phyloP scores from a whole-genome alignment of 2,329 filamentous ascomycete genomes.

The Colletotrichum coccodes region DNA sequence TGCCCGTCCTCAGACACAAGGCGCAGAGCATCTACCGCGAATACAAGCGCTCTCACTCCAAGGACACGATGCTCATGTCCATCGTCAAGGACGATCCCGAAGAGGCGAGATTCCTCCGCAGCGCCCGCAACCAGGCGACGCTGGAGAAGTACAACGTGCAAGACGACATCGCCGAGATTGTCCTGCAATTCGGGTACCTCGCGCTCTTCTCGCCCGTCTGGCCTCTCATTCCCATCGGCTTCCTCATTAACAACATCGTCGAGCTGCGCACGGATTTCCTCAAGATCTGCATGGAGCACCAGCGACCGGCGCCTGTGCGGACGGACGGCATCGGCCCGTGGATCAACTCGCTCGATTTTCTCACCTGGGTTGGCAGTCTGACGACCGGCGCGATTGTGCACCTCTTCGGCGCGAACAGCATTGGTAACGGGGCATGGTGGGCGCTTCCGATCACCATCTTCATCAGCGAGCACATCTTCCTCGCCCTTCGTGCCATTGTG shows the following conservation, averaged over 20 bases:
- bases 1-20: constrained; percentile 75
- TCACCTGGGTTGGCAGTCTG: constrained; percentile 79
- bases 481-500: constrained; percentile 63
- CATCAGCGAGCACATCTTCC: constrained; percentile 77
- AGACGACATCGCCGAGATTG: constrained; percentile 78
- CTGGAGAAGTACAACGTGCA: constrained; percentile 78
- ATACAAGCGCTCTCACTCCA: constrained; percentile 45
- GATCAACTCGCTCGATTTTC: constrained; percentile 73
- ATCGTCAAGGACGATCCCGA: constrained; percentile 66
- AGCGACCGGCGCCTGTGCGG: constrained; percentile 74
- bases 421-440: constrained; percentile 67
- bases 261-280: constrained; percentile 81
- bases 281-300: constrained; percentile 80
- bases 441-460: constrained; percentile 77
- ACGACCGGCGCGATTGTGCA: constrained; percentile 79
- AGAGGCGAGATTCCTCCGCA: constrained; percentile 71
- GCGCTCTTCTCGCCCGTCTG: constrained; percentile 80
- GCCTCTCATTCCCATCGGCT: constrained; percentile 78
- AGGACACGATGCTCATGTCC: constrained; percentile 57
- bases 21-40: constrained; percentile 56
- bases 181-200: constrained; percentile 79
- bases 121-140: constrained; percentile 74
- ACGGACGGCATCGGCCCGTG: constrained; percentile 81
- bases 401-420: constrained; percentile 71
- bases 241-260: constrained; percentile 81